phyloP scores from a whole-genome alignment of 2,329 filamentous ascomycete genomes.

The Fonsecaea pedrosoi region DNA sequence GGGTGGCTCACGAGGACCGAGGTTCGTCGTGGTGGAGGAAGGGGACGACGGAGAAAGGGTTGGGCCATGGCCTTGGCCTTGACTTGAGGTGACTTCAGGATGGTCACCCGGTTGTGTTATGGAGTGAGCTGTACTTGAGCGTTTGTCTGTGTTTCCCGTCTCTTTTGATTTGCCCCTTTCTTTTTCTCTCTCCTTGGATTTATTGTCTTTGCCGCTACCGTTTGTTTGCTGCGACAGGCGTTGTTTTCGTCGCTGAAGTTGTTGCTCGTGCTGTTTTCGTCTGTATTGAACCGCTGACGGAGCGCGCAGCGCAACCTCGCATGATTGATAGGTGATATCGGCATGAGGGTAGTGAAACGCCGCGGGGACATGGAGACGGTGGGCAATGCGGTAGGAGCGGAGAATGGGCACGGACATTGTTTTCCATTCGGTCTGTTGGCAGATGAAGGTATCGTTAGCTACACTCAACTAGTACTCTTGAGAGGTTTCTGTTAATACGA shows the following conservation, averaged over 20 bases:
- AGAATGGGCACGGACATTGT: conserved; percentile 42
- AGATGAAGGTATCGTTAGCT: neutral
- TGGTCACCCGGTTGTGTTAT: conserved; percentile 31
- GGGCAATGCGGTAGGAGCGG: conserved; percentile 57
- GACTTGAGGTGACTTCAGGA: conserved; percentile 25
- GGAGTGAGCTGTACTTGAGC: conserved; percentile 17
- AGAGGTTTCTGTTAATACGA: conserved; percentile 8
- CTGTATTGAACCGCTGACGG: conserved; percentile 53
- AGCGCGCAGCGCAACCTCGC: conserved; percentile 53
- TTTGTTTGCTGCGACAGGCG: conserved; percentile 30
- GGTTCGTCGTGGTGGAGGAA: conserved; percentile 21
- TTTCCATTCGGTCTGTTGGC: conserved; percentile 34
- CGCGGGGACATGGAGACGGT: conserved; percentile 54
- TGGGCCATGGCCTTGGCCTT: conserved; percentile 18
- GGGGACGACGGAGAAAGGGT: conserved; percentile 21
- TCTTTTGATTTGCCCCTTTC: conserved; percentile 27
- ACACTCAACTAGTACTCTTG: neutral
- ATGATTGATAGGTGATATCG: conserved; percentile 53
- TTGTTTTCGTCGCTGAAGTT: conserved; percentile 31
- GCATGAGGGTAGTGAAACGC: conserved; percentile 55
- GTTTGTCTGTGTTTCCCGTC: conserved; percentile 8
- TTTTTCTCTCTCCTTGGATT: conserved; percentile 23
- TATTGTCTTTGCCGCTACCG: conserved; percentile 18
- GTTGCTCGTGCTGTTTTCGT: conserved; percentile 39
- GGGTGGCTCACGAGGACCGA: conserved; percentile 25